A percentile compares a stretch with the other conserved stretches of the same genome.
These are phyloP conservation scores for Microthlaspi erraticum DNA, from an alignment of 345 rosid genomes.

Conservation along the genomic window DNA sequence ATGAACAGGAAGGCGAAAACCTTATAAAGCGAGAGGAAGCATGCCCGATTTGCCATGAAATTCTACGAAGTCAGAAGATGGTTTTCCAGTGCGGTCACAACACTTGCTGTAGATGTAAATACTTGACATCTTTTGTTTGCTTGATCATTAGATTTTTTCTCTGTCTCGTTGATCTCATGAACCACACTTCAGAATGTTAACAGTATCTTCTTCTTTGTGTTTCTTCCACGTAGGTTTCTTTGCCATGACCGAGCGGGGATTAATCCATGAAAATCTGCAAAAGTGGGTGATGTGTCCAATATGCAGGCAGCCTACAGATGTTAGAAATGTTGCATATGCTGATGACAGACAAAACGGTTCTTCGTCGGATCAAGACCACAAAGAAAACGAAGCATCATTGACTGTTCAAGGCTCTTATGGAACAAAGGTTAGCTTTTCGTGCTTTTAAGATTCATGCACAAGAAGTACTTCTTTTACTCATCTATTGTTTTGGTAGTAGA, in stretches of 20 bases:
- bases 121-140: slow-evolving; percentile 28
- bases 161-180: not conserved
- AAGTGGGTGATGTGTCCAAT: slow-evolving; percentile 96
- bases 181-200: slow-evolving; percentile 21
- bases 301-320: slow-evolving; percentile 90
- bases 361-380: slow-evolving; percentile 54
- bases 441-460: slow-evolving; percentile 19
- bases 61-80: slow-evolving; percentile 77
- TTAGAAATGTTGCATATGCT: slow-evolving; percentile 77
- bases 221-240: slow-evolving; percentile 64
- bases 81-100: slow-evolving; percentile 94
- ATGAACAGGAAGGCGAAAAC: slow-evolving; percentile 49
- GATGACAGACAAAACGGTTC: slow-evolving; percentile 64
- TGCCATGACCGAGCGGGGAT: slow-evolving; percentile 71
- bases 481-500: slow-evolving; percentile 54
- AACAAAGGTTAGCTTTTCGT: slow-evolving; percentile 67
- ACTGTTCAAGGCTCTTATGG: slow-evolving; percentile 92
- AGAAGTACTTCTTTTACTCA: slow-evolving; percentile 20
- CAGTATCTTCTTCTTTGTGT: slow-evolving; percentile 29
- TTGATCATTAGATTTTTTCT: not conserved
- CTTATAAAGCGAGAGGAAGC: slow-evolving; percentile 64
- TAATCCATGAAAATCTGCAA: slow-evolving; percentile 49
- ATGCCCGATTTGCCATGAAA: slow-evolving; percentile 93
- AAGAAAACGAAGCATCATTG: slow-evolving; percentile 59
- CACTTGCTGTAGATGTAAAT: slow-evolving; percentile 92